Evolutionary conservation across 805 yeast species (phyloP).

Genomic region (Metschnikowia kunwiensis): DNA sequence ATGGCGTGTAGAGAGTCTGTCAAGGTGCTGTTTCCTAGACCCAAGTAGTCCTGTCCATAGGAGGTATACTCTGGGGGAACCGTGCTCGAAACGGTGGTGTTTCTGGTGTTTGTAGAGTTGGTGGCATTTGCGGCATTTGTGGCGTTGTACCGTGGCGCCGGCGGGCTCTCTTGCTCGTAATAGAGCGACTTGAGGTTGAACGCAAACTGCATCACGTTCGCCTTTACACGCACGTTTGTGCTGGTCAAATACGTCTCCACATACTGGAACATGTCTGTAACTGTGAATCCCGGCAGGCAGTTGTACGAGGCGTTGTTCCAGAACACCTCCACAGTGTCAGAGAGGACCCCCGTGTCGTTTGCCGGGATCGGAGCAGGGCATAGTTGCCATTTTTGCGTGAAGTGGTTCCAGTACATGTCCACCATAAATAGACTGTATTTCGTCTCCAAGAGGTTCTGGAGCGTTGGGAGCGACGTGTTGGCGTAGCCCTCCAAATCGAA

Average conservation of each 20-base stretch:
- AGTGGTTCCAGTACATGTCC: constrained; percentile 57
- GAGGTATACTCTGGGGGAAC: constrained; percentile 3
- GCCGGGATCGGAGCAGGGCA: constrained; percentile 47
- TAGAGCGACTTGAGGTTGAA: constrained; percentile 33
- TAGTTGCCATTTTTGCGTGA: constrained; percentile 46
- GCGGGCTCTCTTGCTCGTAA: not conserved
- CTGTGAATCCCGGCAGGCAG: constrained; percentile 31
- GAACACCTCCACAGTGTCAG: constrained; percentile 11
- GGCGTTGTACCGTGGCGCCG: no score
- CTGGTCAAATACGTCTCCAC: constrained; percentile 19
- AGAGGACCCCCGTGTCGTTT: constrained; percentile 22
- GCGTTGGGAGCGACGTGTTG: constrained; percentile 6
- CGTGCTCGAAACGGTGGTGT: not conserved
- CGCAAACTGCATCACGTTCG: constrained; percentile 32
- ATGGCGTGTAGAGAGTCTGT: constrained; percentile 22
- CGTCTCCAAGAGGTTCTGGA: constrained; percentile 15
- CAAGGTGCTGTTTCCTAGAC: constrained; percentile 31
- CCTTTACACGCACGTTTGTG: constrained; percentile 35
- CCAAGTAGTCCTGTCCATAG: constrained; percentile 6
- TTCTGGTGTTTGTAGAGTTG: not conserved
- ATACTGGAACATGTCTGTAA: constrained; percentile 21
- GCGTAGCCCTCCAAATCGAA: constrained; percentile 32
- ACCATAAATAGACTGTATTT: constrained; percentile 16
- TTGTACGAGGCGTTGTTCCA: constrained; percentile 29
- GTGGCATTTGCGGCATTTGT: not conserved